Percentiles rank a stretch among this genome's conserved stretches.
phyloP scores from a whole-genome alignment of 2,329 filamentous ascomycete species.

The Penicillium nordicum region DNA sequence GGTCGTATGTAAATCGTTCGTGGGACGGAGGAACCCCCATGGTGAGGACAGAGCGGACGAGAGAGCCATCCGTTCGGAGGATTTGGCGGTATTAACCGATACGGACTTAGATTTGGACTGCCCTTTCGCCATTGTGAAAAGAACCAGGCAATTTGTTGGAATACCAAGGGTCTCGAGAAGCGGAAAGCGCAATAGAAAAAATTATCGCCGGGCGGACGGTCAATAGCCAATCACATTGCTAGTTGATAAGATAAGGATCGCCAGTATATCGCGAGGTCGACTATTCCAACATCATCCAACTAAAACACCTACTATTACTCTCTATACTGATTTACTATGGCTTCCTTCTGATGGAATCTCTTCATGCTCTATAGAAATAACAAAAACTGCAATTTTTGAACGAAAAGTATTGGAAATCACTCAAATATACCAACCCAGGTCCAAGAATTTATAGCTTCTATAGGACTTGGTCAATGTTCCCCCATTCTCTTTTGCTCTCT shows the following conservation, averaged over 20 bases:
- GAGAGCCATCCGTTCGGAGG: conserved; percentile 11
- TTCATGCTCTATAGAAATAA: not conserved
- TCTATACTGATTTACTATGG: not conserved
- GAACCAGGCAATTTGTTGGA: not conserved
- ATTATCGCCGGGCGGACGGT: conserved; percentile 18
- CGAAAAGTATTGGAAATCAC: not conserved
- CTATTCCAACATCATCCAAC: not conserved
- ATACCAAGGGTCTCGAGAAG: not conserved
- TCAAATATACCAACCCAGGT: not conserved
- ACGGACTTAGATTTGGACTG: conserved; percentile 1
- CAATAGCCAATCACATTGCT: not conserved
- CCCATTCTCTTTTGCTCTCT: not conserved
- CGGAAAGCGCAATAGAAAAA: conserved; percentile 20
- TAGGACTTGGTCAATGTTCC: not conserved
- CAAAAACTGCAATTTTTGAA: not conserved
- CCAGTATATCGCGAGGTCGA: not conserved
- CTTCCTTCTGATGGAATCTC: not conserved
- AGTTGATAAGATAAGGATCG: conserved; percentile 6
- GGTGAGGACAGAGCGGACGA: conserved; percentile 56
- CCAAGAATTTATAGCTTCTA: too few relatives aligned
- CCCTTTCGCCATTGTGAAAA: conserved; percentile 17
- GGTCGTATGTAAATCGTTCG: conserved; percentile 61
- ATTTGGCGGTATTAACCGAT: not conserved
- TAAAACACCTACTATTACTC: not conserved
- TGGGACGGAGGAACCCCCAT: conserved; percentile 74